Conservation (phyloP, 371 early-diverging fungal species). For the Mycotypha africana region DNA sequence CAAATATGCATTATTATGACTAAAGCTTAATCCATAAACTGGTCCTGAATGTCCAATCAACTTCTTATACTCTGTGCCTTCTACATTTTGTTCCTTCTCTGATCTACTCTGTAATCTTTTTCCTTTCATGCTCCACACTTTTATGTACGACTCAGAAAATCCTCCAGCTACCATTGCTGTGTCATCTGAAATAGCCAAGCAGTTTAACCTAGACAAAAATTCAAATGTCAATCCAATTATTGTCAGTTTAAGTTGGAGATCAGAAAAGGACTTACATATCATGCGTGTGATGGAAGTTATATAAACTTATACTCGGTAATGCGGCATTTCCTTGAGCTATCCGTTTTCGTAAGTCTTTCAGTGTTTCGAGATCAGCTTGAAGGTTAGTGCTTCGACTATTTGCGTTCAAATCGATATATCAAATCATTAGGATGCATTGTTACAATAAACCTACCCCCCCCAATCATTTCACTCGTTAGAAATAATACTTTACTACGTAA, state of each 20-base stretch:
- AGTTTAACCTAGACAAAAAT: slow-evolving; percentile 55
- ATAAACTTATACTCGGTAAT: slow-evolving; percentile 93
- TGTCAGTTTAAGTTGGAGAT: not conserved
- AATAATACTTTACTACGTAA: slow-evolving; percentile 63
- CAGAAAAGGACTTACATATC: slow-evolving; percentile 48
- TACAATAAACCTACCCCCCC: not conserved
- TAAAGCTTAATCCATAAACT: slow-evolving; percentile 91
- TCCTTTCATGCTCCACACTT: slow-evolving; percentile 80
- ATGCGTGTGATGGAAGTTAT: slow-evolving; percentile 97
- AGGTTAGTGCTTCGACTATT: slow-evolving; percentile 67
- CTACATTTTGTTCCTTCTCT: slow-evolving; percentile 9
- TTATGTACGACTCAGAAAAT: slow-evolving; percentile 85
- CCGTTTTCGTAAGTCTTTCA: slow-evolving; percentile 84
- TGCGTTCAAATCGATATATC: not conserved
- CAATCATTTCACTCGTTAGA: not conserved
- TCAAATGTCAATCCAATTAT: no score
- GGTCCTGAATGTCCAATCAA: slow-evolving; percentile 97
- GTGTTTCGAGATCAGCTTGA: slow-evolving; percentile 63
- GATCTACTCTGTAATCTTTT: slow-evolving; percentile 53
- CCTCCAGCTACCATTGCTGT: slow-evolving; percentile 79
- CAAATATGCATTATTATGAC: slow-evolving; percentile 84
- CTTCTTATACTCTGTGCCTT: slow-evolving; percentile 51
- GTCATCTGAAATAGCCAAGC: slow-evolving; percentile 73
- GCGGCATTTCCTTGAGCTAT: slow-evolving; percentile 69
- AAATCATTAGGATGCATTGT: not conserved